Percentiles rank a stretch among this genome's conserved stretches.
phyloP scores from a whole-genome alignment of 2,329 filamentous ascomycete genomes.

The Periconia sp. region DNA sequence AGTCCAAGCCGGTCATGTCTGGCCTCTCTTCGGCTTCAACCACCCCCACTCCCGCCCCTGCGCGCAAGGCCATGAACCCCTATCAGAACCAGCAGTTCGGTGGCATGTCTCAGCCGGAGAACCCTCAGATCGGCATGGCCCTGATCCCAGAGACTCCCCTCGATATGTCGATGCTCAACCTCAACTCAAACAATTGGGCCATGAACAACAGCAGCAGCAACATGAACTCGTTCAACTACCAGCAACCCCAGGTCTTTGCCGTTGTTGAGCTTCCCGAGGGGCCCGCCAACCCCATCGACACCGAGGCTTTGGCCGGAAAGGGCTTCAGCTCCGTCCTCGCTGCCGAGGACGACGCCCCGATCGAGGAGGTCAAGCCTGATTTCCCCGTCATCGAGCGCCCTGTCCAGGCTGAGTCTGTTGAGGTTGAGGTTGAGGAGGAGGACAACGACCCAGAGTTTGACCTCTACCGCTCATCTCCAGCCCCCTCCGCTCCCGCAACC shows the following conservation, averaged over 20 bases:
- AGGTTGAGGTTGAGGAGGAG: conserved; percentile 41
- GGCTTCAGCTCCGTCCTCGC: conserved; percentile 45
- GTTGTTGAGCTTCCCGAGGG: conserved; percentile 73
- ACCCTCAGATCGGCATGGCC: conserved; percentile 71
- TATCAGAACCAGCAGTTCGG: conserved; percentile 61
- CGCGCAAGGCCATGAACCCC: conserved; percentile 68
- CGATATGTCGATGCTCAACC: conserved; percentile 74
- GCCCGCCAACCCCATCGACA: conserved; percentile 64
- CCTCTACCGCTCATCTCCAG: conserved; percentile 60
- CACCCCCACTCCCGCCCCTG: conserved; percentile 50
- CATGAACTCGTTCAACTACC: conserved; percentile 47
- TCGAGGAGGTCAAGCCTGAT: conserved; percentile 57
- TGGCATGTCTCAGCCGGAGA: conserved; percentile 58
- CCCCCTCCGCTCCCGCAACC: conserved; percentile 49
- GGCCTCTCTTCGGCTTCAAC: conserved; percentile 34
- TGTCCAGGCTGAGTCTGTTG: conserved; percentile 24
- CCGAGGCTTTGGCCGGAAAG: conserved; percentile 74
- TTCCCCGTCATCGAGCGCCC: conserved; percentile 55
- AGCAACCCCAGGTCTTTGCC: conserved; percentile 74
- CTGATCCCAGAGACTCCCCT: conserved; percentile 81
- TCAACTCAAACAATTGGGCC: conserved; percentile 54
- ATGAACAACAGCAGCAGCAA: conserved; percentile 63
- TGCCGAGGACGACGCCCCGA: conserved; percentile 43
- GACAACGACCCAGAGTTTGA: conserved; percentile 68
- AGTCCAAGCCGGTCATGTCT: conserved; percentile 37